Conservation (phyloP, 352 stramenopile species). For the Peronospora farinosa region DNA sequence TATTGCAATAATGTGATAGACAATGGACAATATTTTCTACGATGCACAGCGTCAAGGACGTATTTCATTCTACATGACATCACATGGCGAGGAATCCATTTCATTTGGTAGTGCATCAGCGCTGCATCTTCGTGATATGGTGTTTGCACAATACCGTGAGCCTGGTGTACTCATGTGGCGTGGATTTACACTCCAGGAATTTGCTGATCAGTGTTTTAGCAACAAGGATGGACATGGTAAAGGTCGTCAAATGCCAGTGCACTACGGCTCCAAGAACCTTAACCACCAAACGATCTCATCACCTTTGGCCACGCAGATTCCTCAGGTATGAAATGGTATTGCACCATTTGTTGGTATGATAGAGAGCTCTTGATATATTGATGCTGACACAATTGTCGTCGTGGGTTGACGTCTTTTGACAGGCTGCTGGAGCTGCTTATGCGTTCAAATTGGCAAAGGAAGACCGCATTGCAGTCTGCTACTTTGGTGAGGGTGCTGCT, state of each 20-base stretch:
- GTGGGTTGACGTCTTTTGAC: not conserved
- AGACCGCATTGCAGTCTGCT: slow-evolving; percentile 88
- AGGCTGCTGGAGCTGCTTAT: slow-evolving; percentile 95
- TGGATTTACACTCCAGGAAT: slow-evolving; percentile 95
- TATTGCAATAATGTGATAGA: slow-evolving; percentile 34
- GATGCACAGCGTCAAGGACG: slow-evolving; percentile 95
- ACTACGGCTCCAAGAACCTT: slow-evolving; percentile 93
- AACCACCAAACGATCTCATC: slow-evolving; percentile 98
- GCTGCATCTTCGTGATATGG: slow-evolving; percentile 84
- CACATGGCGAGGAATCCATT: slow-evolving; percentile 92
- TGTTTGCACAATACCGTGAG: slow-evolving; percentile 98
- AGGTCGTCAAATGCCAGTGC: slow-evolving; percentile 97
- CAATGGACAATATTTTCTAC: slow-evolving; percentile 97
- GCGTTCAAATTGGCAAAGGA: slow-evolving; percentile 92
- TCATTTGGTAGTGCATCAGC: slow-evolving; percentile 92
- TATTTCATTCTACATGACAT: slow-evolving; percentile 97
- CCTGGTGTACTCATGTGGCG: slow-evolving; percentile 97
- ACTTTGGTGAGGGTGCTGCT: slow-evolving; percentile 96
- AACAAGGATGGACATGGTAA: slow-evolving; percentile 95
- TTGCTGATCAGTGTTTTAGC: slow-evolving; percentile 96
- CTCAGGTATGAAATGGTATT: slow-evolving; percentile 50
- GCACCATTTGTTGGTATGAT: not conserved
- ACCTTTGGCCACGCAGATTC: slow-evolving; percentile 95
- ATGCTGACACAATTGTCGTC: not conserved
- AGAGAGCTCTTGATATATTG: not conserved